phyloP scores from a whole-genome alignment of 495 filamentous ascomycete species.

The Aspergillus nanangensis region DNA sequence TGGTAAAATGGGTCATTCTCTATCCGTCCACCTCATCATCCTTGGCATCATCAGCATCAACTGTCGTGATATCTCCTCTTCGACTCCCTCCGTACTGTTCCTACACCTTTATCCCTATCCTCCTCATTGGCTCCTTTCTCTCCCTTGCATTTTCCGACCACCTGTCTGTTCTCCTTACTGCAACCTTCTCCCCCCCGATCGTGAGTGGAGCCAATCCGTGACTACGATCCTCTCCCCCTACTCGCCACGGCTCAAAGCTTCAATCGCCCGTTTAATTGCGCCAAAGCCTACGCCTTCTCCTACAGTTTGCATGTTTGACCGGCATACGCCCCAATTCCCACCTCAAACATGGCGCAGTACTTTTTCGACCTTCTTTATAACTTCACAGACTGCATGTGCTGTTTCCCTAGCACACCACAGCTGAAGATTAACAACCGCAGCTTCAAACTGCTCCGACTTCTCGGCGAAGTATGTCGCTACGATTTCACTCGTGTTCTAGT shows the following conservation, averaged over 20 bases:
- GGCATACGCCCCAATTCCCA: background rate
- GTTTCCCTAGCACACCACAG: slow-evolving; percentile 89
- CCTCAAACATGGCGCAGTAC: slow-evolving; percentile 67
- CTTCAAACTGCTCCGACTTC: slow-evolving; percentile 89
- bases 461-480: slow-evolving; percentile 67
- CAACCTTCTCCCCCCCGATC: too few species aligned
- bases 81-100: too few species aligned
- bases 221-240: background rate
- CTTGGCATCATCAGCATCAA: too few species aligned
- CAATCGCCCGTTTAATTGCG: background rate
- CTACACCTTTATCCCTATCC: too few species aligned
- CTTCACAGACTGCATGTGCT: slow-evolving; percentile 88
- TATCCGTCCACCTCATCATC: too few species aligned
- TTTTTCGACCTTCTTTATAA: slow-evolving; percentile 86
- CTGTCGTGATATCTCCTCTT: too few species aligned
- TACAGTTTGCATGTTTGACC: background rate
- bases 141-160: too few species aligned
- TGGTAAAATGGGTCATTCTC: too few species aligned
- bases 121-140: too few species aligned
- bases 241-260: background rate
- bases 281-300: background rate
- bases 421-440: slow-evolving; percentile 91
- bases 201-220: slow-evolving; percentile 1
- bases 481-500: background rate
- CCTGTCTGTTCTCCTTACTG: background rate